phyloP scores from a whole-genome alignment of 257 asterid species.

The Solanum phureja region DNA sequence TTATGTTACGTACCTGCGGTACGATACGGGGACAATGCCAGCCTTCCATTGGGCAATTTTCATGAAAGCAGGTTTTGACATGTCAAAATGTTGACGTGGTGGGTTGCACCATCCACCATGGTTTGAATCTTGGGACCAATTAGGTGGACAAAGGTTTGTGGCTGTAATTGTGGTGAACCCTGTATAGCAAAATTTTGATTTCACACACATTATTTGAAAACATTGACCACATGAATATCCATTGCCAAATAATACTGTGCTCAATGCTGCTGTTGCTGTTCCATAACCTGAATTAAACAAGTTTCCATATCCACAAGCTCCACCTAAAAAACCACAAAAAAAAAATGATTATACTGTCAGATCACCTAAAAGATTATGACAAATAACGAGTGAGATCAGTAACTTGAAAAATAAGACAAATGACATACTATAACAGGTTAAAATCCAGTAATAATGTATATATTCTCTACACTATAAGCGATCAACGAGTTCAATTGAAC shows the following conservation, averaged over 20 bases:
- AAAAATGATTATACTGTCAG: neutral
- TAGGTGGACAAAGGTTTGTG: constrained; percentile 84
- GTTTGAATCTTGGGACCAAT: constrained; percentile 58
- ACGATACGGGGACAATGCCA: constrained; percentile 65
- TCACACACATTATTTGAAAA: constrained; percentile 48
- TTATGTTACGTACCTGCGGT: constrained; percentile 37
- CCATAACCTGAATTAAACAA: constrained; percentile 60
- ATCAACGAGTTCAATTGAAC: neutral
- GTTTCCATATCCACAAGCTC: constrained; percentile 83
- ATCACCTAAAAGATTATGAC: neutral
- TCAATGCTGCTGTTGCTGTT: constrained; percentile 59
- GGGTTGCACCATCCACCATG: constrained; percentile 97
- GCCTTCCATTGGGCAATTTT: constrained; percentile 72
- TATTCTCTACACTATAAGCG: neutral
- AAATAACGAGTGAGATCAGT: neutral
- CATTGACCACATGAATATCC: constrained; percentile 86
- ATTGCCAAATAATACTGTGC: constrained; percentile 60
- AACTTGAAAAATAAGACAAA: neutral
- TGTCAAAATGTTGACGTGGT: constrained; percentile 71
- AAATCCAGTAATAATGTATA: neutral
- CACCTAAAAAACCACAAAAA: constrained; percentile 25
- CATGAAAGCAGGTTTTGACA: constrained; percentile 78
- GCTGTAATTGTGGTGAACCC: constrained; percentile 55
- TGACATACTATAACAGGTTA: neutral
- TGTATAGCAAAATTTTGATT: constrained; percentile 36